Base-by-base conservation (phyloP, 2,329 filamentous ascomycete species). In the Aspergillus niger region DNA sequence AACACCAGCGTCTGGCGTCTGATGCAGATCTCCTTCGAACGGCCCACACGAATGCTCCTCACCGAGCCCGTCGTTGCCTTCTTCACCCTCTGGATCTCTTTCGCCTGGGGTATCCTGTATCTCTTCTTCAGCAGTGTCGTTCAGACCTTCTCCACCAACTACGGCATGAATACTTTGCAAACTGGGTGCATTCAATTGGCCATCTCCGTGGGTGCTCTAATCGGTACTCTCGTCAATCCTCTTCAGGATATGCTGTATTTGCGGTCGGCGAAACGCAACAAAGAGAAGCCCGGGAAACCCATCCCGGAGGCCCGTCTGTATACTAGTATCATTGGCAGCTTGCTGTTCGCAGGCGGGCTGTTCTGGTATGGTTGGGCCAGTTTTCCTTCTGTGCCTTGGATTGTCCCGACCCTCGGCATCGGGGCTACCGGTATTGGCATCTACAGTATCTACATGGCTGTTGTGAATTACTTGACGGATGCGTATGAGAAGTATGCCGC, bases 401-500 rank as follows among this genome's bases (percentile, higher is more conserved):
- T 76, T 11, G 74, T 76, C 1, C 74, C 74, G 0, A 67, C 69
- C 0, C 61, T 67, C 0, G 71, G 70, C 0, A 66, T 77, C 4
- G 75, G 70, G 2, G 70, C 74, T 13, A 73, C 77, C 1, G 79
- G 79, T 0, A 64, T 79, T 20, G 77, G 72, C 5, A 80, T 81
- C 0, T 77, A 76, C 28, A 73, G 72, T 13, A 82, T 81, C 10
- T 77, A 79, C 59, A 75, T 83, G 65, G 80, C 79, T 11, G 81
- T 79, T 2, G 75, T 81, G 4, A 83, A 83, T 67, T 81, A 81
- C 53, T 68, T 80, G 24, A 78, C 76, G 1, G 80, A 83, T 60
- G 77, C 80, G 0, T 83, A 83, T 59, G 79, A 80, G 32, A 75
- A 79, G 39, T 81, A 81, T 56, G 80, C 81, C 4, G 80, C 80